Evolutionary conservation across 306 rosid species (phyloP), one percentile per base, ranked within the genome.

Genomic region (Cicer pinnatifidum): DNA sequence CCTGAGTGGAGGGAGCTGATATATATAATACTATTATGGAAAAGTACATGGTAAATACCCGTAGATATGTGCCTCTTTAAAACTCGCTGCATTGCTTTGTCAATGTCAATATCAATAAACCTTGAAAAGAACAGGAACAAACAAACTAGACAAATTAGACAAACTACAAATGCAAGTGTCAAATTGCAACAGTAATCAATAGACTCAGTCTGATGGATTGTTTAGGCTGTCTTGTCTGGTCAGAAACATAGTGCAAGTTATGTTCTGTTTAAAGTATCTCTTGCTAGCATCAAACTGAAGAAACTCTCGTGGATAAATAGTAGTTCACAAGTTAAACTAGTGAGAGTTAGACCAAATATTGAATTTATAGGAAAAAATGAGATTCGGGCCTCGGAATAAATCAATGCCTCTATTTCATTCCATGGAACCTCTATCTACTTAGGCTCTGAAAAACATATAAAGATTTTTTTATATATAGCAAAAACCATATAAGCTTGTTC

Each of bases 31-130:
- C 28, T 67, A 69, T 16, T 43, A 41, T 16, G 7, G 45, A 71
- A 65, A 59, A 67, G 44, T 17, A 52, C 13, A 60, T 69, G 76
- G 20, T 7, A 35, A 38, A 64, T 88, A 91, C 98, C 98, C 17
- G 96, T 89, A 65, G 89, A 86, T 80, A 91, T 83, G 57, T 94
- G 98, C 86, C 97, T 89, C 70, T 79, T 89, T 50, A 88, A 66
- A 54, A 91, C 98, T 69, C 97, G 88, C 43, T 88, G 87, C 97
- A 94, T 89, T 41, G 98, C 83, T 60, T 81, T 88, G 75, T 89
- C 89, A 15, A 89, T 75, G 73, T 88, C 95, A 17, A 91, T 77
- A 45, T 91, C 91, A 43, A 94, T 72, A 81, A 89, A 94, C 96
- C 95, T 91, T 65, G 12, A 73, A 73, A 60, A 68, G 6, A 76